A percentile compares a stretch with the other conserved stretches of the same genome.
phyloP scores from a whole-genome alignment of 352 stramenopile species.

The Thalassiosira ordinaria region DNA sequence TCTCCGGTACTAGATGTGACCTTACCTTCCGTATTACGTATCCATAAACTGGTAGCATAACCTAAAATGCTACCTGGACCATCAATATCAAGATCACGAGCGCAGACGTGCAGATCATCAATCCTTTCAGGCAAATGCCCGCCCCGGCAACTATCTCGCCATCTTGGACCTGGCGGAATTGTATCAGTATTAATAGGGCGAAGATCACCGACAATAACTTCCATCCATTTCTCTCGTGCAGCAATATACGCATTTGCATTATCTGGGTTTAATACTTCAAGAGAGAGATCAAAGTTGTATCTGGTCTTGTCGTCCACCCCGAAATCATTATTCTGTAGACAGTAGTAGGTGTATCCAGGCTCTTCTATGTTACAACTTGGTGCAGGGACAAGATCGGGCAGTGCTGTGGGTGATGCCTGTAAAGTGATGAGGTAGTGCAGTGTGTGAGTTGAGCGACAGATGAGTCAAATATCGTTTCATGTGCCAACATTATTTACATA shows the following conservation, averaged over 20 bases:
- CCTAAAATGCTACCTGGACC: slow-evolving; percentile 7
- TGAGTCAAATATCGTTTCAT: too few relatives aligned
- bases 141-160: slow-evolving; percentile 1
- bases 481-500: too few relatives aligned
- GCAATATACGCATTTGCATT: neutral
- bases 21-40: neutral
- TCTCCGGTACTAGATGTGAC: neutral
- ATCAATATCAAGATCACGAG: slow-evolving; percentile 12
- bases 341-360: neutral
- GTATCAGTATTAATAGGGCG: neutral
- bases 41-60: neutral
- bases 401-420: too few relatives aligned
- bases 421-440: too few relatives aligned
- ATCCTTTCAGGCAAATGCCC: neutral
- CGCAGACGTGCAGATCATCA: slow-evolving; percentile 23
- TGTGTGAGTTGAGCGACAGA: too few relatives aligned
- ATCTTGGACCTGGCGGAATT: too few relatives aligned
- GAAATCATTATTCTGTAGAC: slow-evolving; percentile 2
- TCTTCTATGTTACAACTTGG: too few relatives aligned
- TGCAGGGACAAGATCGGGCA: too few relatives aligned
- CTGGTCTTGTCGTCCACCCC: neutral
- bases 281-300: slow-evolving; percentile 12
- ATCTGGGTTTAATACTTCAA: neutral
- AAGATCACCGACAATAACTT: slow-evolving; percentile 8
- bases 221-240: slow-evolving; percentile 4